These are phyloP conservation scores for Coemansia sp. DNA, from an alignment of 192 early-diverging fungal genomes.

Conservation along the genomic window DNA sequence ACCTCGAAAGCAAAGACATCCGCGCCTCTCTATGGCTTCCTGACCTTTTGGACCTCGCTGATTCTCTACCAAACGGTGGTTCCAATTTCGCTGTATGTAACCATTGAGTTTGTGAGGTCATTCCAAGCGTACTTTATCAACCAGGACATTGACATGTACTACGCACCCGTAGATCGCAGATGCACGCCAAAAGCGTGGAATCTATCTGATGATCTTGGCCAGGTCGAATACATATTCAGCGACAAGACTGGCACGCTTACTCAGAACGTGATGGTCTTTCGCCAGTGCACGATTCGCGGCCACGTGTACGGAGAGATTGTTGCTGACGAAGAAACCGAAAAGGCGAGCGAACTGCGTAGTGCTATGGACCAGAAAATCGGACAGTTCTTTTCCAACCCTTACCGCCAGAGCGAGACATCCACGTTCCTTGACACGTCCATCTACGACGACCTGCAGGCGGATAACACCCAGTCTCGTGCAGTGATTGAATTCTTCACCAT, in stretches of 20 bases:
- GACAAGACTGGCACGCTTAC: constrained; percentile 98
- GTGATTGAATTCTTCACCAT: constrained; percentile 81
- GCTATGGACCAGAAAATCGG: constrained; percentile 63
- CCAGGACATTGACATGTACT: constrained; percentile 88
- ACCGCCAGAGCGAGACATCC: constrained; percentile 60
- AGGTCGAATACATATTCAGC: constrained; percentile 95
- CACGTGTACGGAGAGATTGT: constrained; percentile 70
- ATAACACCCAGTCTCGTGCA: constrained; percentile 59
- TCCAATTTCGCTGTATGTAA: constrained; percentile 93
- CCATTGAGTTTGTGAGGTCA: constrained; percentile 89
- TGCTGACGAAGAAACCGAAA: constrained; percentile 25
- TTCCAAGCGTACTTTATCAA: constrained; percentile 92
- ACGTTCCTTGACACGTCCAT: constrained; percentile 72
- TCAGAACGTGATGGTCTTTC: constrained; percentile 95
- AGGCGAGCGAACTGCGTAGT: constrained; percentile 21
- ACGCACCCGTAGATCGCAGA: constrained; percentile 69
- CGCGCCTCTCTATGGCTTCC: constrained; percentile 61
- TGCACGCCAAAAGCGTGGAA: constrained; percentile 90
- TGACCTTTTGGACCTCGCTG: constrained; percentile 79
- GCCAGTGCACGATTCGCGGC: constrained; percentile 86
- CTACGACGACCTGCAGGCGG: constrained; percentile 61
- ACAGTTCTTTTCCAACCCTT: constrained; percentile 61
- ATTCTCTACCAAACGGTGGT: constrained; percentile 96
- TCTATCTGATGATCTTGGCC: constrained; percentile 88
- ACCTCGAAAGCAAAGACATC: constrained; percentile 15